Evolutionary conservation across 306 rosid species (phyloP).

Genomic region (Ziziphus jujuba): DNA sequence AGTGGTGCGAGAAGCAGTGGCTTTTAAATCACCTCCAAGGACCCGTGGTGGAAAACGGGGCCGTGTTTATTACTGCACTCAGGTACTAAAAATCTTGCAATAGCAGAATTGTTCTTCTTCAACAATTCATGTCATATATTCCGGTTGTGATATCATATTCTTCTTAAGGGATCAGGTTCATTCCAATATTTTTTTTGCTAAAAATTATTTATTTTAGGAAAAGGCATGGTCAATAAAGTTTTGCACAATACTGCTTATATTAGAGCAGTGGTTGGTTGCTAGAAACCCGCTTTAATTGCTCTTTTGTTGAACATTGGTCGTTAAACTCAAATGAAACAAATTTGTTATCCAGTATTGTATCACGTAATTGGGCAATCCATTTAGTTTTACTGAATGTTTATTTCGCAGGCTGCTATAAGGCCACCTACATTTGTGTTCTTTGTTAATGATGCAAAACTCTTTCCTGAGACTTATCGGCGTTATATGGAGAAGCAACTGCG

Average conservation of each 20-base stretch:
- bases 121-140: neutral
- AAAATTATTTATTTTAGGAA: neutral
- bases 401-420: constrained; percentile 92
- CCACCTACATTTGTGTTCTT: constrained; percentile 96
- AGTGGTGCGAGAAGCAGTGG: constrained; percentile 81
- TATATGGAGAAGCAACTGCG: constrained; percentile 93
- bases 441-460: constrained; percentile 91
- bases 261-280: too few relatives aligned
- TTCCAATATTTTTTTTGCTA: constrained; percentile 4
- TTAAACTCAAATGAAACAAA: neutral
- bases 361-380: constrained; percentile 2
- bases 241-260: too few relatives aligned
- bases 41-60: constrained; percentile 93
- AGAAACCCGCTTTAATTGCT: too few relatives aligned
- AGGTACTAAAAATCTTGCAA: constrained; percentile 42
- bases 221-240: too few relatives aligned
- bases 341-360: neutral
- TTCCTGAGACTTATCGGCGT: constrained; percentile 80
- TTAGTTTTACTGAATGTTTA: constrained; percentile 15
- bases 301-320: neutral
- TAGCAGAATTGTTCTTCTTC: neutral
- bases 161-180: constrained; percentile 3
- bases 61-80: constrained; percentile 93
- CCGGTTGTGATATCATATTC: constrained; percentile 1
- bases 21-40: constrained; percentile 94